Conservation (phyloP, 306 rosid genomes). For the Lathyrus oleraceus region DNA sequence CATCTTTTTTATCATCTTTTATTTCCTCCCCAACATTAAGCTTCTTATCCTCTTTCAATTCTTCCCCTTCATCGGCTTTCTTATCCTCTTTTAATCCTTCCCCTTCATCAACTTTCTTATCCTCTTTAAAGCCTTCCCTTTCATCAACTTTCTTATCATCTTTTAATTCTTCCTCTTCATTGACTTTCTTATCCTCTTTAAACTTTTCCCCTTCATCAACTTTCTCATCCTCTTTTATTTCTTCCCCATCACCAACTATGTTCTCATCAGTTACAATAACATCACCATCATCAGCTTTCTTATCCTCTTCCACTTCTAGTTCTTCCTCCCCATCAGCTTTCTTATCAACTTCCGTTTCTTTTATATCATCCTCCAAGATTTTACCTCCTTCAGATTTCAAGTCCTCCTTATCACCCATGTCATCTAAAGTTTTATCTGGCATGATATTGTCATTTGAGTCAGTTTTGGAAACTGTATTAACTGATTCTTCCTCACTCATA, state of each 20-base stretch:
- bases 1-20: conserved; percentile 18
- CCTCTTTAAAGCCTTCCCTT: conserved; percentile 23
- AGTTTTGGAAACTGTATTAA: conserved; percentile 41
- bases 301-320: conserved; percentile 31
- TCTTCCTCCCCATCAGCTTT: conserved; percentile 39
- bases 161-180: not conserved
- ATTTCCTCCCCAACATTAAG: conserved; percentile 10
- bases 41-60: conserved; percentile 27
- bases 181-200: conserved; percentile 24
- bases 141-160: conserved; percentile 39
- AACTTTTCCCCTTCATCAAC: conserved; percentile 3
- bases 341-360: conserved; percentile 33
- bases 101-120: conserved; percentile 35
- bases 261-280: conserved; percentile 42
- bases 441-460: conserved; percentile 47
- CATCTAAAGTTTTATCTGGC: conserved; percentile 40
- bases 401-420: conserved; percentile 40
- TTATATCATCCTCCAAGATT: conserved; percentile 39
- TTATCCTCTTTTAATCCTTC: conserved; percentile 42
- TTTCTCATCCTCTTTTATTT: conserved; percentile 8
- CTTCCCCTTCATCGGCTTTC: conserved; percentile 35
- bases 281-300: conserved; percentile 36
- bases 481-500: conserved; percentile 70
- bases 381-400: conserved; percentile 37
- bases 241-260: conserved; percentile 23